Evolutionary conservation across 495 filamentous ascomycete species (phyloP).

Genomic region (Margaritispora aquatica): DNA sequence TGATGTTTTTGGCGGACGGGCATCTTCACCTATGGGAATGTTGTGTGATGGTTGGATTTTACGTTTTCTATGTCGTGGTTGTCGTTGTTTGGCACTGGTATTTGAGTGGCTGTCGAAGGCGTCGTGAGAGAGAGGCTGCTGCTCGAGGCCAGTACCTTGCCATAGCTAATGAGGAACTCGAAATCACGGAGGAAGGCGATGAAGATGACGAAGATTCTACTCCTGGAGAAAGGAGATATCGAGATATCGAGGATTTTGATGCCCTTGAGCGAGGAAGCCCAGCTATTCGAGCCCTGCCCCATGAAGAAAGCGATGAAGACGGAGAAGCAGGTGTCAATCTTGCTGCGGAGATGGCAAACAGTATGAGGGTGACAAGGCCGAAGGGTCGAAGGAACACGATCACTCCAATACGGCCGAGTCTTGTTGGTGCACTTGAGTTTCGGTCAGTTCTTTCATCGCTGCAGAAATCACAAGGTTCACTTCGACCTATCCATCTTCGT

Average conservation of each 20-base stretch:
- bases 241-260: slow-evolving; percentile 60
- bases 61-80: slow-evolving; percentile 81
- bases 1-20: slow-evolving; percentile 83
- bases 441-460: slow-evolving; percentile 79
- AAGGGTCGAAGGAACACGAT: slow-evolving; percentile 66
- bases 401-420: slow-evolving; percentile 80
- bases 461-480: slow-evolving; percentile 68
- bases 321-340: slow-evolving; percentile 68
- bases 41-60: slow-evolving; percentile 82
- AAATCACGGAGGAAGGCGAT: slow-evolving; percentile 59
- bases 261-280: slow-evolving; percentile 53
- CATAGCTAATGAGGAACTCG: slow-evolving; percentile 61
- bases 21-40: slow-evolving; percentile 84
- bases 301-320: slow-evolving; percentile 47
- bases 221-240: slow-evolving; percentile 13
- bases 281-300: not conserved
- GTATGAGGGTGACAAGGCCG: slow-evolving; percentile 83
- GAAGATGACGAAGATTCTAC: slow-evolving; percentile 61
- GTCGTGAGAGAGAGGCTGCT: slow-evolving; percentile 56
- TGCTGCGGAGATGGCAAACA: slow-evolving; percentile 78
- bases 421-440: slow-evolving; percentile 93
- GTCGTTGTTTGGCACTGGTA: slow-evolving; percentile 95
- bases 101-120: slow-evolving; percentile 50
- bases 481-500: slow-evolving; percentile 59
- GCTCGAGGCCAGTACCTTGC: slow-evolving; percentile 69